These are phyloP conservation scores for Scheffersomyces lignicola DNA, from an alignment of 1,139 yeast genomes.

Conservation along the genomic window DNA sequence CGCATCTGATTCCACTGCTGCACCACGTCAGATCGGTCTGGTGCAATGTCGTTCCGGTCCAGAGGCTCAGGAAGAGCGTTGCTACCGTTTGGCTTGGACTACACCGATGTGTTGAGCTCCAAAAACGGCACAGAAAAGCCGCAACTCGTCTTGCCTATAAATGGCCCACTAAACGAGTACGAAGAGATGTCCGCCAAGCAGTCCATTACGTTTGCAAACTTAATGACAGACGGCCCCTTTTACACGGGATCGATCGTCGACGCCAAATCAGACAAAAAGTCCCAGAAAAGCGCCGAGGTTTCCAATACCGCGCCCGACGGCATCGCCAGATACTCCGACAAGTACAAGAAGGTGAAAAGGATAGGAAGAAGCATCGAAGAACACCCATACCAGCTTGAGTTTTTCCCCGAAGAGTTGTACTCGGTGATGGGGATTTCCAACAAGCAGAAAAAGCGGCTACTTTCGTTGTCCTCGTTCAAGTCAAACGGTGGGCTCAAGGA, in stretches of 20 bases:
- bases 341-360: slow-evolving; percentile 67
- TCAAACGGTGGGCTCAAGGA: slow-evolving; percentile 47
- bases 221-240: slow-evolving; percentile 74
- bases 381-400: slow-evolving; percentile 71
- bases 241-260: slow-evolving; percentile 58
- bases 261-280: slow-evolving; percentile 11
- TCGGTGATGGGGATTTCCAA: slow-evolving; percentile 69
- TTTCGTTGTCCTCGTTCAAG: slow-evolving; percentile 51
- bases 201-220: slow-evolving; percentile 55
- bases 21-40: too few species aligned
- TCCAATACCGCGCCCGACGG: slow-evolving; percentile 47
- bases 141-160: slow-evolving; percentile 59
- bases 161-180: slow-evolving; percentile 53
- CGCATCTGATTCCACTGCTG: too few species aligned
- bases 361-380: slow-evolving; percentile 80
- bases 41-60: slow-evolving; percentile 30
- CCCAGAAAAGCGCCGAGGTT: slow-evolving; percentile 7
- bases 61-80: slow-evolving; percentile 28
- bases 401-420: slow-evolving; percentile 81
- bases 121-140: slow-evolving; percentile 37
- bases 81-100: slow-evolving; percentile 70
- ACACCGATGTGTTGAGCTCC: slow-evolving; percentile 50
- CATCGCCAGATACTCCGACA: slow-evolving; percentile 72
- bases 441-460: slow-evolving; percentile 51
- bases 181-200: slow-evolving; percentile 69